Evolutionary conservation across 805 yeast species (phyloP).

Genomic region (Lipomyces yamanashiensis): DNA sequence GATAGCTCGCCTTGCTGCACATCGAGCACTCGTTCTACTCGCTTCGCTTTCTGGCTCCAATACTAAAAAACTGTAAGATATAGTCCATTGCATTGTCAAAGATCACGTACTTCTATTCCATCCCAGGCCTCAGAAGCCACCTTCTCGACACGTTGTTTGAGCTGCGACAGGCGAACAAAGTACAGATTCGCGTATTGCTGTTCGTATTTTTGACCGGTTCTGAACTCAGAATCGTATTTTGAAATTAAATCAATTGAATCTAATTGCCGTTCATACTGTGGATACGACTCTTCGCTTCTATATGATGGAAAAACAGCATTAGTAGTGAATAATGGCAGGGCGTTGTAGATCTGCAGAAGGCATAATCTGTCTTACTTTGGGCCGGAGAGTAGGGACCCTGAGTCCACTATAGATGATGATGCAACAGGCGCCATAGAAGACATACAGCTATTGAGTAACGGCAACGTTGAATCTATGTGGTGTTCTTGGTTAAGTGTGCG

Average conservation of each 20-base stretch:
- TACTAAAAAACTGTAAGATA: slow-evolving; percentile 46
- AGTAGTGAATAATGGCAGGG: background rate
- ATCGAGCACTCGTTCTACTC: slow-evolving; percentile 61
- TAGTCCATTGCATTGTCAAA: too few species aligned
- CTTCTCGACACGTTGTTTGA: slow-evolving; percentile 54
- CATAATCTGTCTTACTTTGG: slow-evolving; percentile 10
- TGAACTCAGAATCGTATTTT: slow-evolving; percentile 20
- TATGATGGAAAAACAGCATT: background rate
- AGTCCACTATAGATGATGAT: slow-evolving; percentile 17
- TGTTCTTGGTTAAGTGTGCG: background rate
- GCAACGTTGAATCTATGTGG: background rate
- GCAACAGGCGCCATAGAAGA: slow-evolving; percentile 27
- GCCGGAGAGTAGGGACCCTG: slow-evolving; percentile 15
- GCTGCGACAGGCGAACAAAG: slow-evolving; percentile 53
- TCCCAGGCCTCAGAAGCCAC: slow-evolving; percentile 64
- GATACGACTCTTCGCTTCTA: slow-evolving; percentile 10
- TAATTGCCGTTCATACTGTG: slow-evolving; percentile 11
- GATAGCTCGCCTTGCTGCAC: slow-evolving; percentile 63
- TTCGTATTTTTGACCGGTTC: slow-evolving; percentile 46
- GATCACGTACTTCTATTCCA: slow-evolving; percentile 48
- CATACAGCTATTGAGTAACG: slow-evolving; percentile 1
- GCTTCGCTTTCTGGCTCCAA: slow-evolving; percentile 48
- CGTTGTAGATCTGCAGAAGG: too few species aligned
- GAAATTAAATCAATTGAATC: background rate
- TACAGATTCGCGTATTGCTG: slow-evolving; percentile 66